A percentile compares a stretch with the other conserved stretches of the same genome.
phyloP scores from a whole-genome alignment of 1,284 basidiomycete genomes.

The Marasmius sp. region DNA sequence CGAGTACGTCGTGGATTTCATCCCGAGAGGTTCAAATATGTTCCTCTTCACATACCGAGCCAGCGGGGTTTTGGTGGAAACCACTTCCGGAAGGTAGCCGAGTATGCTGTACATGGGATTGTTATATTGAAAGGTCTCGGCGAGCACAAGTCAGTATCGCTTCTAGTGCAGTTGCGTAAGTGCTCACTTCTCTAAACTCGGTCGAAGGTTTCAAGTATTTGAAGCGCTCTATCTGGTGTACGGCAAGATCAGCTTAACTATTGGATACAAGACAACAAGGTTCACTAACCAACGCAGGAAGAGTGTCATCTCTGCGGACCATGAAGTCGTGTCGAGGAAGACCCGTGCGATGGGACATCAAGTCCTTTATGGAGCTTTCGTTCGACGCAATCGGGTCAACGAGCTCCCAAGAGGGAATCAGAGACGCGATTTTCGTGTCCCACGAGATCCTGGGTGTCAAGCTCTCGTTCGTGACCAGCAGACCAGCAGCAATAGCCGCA shows the following conservation, averaged over 20 bases:
- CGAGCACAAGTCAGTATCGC: not conserved
- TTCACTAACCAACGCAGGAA: not conserved
- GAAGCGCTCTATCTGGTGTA: not conserved
- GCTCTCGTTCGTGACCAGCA: conserved; percentile 25
- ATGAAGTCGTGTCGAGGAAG: conserved; percentile 19
- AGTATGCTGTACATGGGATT: conserved; percentile 20
- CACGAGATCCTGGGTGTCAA: conserved; percentile 23
- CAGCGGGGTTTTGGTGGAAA: conserved; percentile 14
- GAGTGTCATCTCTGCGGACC: conserved; percentile 4
- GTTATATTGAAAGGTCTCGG: conserved; percentile 16
- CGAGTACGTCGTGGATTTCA: conserved; percentile 22
- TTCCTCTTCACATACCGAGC: conserved; percentile 21
- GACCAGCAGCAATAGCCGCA: conserved; percentile 21
- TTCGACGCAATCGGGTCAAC: conserved; percentile 19
- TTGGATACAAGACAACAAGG: not conserved
- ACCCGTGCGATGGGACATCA: conserved; percentile 27
- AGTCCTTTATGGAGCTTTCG: conserved; percentile 22
- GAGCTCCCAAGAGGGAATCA: conserved; percentile 22
- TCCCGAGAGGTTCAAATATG: conserved; percentile 20
- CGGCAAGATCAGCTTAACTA: not conserved
- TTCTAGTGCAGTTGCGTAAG: not conserved
- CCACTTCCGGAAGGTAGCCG: conserved; percentile 18
- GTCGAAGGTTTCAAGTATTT: conserved; percentile 8
- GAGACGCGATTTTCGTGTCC: conserved; percentile 21
- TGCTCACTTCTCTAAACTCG: not conserved